These are phyloP conservation scores for Sporothrix pseudoabietina DNA, from an alignment of 2,329 filamentous ascomycete species.

Conservation along the genomic window DNA sequence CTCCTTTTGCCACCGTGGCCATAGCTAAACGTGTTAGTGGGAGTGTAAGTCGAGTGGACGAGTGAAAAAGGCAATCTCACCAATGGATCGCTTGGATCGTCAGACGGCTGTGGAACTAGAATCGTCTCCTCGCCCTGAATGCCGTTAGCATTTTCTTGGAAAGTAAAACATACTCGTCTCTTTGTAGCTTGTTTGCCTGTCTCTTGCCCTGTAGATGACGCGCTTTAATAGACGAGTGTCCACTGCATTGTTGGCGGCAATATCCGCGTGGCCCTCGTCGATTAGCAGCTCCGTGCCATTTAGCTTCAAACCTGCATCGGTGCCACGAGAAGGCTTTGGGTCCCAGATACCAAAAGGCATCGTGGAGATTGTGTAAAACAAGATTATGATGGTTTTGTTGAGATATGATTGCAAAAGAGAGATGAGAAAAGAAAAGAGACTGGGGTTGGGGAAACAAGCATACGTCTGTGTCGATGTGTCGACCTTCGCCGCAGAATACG, in stretches of 20 bases:
- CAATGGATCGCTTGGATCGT: conserved; percentile 34
- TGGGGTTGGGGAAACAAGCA: too few species aligned
- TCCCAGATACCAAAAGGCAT: conserved; percentile 26
- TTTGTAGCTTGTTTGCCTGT: neutral
- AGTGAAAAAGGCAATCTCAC: conserved; percentile 17
- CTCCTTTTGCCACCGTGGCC: conserved; percentile 36
- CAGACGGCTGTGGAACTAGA: conserved; percentile 29
- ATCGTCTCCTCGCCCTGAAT: conserved; percentile 34
- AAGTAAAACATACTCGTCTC: too few species aligned
- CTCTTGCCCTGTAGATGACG: conserved; percentile 9
- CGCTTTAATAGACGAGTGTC: neutral
- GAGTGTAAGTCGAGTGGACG: neutral
- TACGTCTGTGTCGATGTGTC: too few species aligned
- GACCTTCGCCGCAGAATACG: neutral
- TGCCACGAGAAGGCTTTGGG: neutral
- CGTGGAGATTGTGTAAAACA: neutral
- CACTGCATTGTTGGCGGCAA: neutral
- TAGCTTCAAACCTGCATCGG: neutral
- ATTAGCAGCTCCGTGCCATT: conserved; percentile 14
- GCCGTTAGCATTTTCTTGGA: neutral
- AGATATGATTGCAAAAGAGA: neutral
- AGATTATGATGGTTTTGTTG: neutral
- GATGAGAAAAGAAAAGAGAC: neutral
- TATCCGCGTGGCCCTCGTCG: neutral
- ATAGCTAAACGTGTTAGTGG: conserved; percentile 30